Evolutionary conservation across 352 stramenopile species (phyloP).

Genomic region (Phytophthora quininea): DNA sequence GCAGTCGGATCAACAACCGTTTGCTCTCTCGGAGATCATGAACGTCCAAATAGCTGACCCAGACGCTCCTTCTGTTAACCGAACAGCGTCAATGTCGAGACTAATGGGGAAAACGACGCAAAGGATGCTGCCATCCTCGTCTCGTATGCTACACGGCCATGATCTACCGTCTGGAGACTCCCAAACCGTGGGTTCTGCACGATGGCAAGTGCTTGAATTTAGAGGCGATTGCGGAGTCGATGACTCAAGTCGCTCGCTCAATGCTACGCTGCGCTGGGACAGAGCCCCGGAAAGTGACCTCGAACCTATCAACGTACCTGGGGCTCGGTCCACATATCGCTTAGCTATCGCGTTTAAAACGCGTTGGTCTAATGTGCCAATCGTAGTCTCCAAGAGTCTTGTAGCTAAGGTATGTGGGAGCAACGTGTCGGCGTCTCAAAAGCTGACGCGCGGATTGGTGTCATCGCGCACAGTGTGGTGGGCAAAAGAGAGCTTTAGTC

Average conservation of each 20-base stretch:
- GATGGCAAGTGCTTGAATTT: slow-evolving; percentile 50
- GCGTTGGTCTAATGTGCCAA: slow-evolving; percentile 48
- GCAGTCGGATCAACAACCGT: slow-evolving; percentile 67
- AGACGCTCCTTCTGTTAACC: slow-evolving; percentile 31
- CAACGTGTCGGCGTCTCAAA: slow-evolving; percentile 49
- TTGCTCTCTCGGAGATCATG: slow-evolving; percentile 50
- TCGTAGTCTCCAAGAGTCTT: slow-evolving; percentile 75
- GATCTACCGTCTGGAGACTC: slow-evolving; percentile 20
- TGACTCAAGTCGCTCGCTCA: slow-evolving; percentile 54
- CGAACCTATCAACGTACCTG: slow-evolving; percentile 45
- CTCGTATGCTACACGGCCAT: slow-evolving; percentile 26
- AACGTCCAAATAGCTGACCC: slow-evolving; percentile 50
- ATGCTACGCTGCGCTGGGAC: slow-evolving; percentile 66
- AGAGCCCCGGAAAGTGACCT: slow-evolving; percentile 20
- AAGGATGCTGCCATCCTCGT: slow-evolving; percentile 41
- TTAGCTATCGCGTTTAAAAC: slow-evolving; percentile 63
- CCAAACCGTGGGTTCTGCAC: slow-evolving; percentile 11
- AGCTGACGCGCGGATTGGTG: slow-evolving; percentile 55
- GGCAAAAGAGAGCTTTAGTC: slow-evolving; percentile 79
- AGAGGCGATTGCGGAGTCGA: slow-evolving; percentile 37
- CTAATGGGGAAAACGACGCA: slow-evolving; percentile 49
- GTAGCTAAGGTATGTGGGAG: slow-evolving; percentile 64
- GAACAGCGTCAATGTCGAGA: slow-evolving; percentile 38
- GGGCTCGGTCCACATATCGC: slow-evolving; percentile 63
- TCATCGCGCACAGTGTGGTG: slow-evolving; percentile 69